Evolutionary conservation across 2,329 filamentous ascomycete species (phyloP).

Genomic region (Bipolaris cookei): DNA sequence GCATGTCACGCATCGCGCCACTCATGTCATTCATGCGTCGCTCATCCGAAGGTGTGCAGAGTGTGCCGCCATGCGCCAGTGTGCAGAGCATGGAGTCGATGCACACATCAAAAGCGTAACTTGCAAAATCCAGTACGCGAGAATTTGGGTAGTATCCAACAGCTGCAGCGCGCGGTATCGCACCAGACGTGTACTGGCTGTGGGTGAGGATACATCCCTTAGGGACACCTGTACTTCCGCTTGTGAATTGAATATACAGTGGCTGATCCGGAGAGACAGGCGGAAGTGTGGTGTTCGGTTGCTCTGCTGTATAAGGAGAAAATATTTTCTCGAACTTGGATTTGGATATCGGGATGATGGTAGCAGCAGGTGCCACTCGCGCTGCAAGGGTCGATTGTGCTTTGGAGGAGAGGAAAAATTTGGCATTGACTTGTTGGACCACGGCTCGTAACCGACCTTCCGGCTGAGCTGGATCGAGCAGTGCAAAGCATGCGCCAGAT

Average conservation of each 20-base stretch:
- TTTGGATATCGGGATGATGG: slow-evolving; percentile 44
- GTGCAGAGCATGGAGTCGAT: slow-evolving; percentile 48
- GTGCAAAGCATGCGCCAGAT: slow-evolving; percentile 47
- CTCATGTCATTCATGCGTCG: slow-evolving; percentile 57
- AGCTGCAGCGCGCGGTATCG: slow-evolving; percentile 40
- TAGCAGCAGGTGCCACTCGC: slow-evolving; percentile 37
- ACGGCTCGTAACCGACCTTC: slow-evolving; percentile 43
- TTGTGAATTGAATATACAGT: slow-evolving; percentile 48
- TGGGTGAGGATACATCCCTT: slow-evolving; percentile 47
- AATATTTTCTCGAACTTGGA: slow-evolving; percentile 41
- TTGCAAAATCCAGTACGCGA: slow-evolving; percentile 47
- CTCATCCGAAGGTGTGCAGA: slow-evolving; percentile 52
- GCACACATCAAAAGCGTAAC: slow-evolving; percentile 49
- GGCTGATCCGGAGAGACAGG: slow-evolving; percentile 33
- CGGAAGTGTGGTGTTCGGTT: slow-evolving; percentile 35
- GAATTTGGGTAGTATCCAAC: slow-evolving; percentile 46
- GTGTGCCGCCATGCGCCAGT: slow-evolving; percentile 41
- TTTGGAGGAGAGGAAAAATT: slow-evolving; percentile 39
- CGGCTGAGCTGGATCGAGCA: slow-evolving; percentile 47
- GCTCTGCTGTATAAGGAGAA: slow-evolving; percentile 36
- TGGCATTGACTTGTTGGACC: slow-evolving; percentile 40
- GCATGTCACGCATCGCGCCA: slow-evolving; percentile 47
- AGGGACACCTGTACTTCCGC: slow-evolving; percentile 45
- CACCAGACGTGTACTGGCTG: slow-evolving; percentile 45
- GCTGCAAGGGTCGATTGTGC: slow-evolving; percentile 37